These are phyloP conservation scores for Metschnikowia borealis DNA, from an alignment of 805 yeast species.

Conservation along the genomic window DNA sequence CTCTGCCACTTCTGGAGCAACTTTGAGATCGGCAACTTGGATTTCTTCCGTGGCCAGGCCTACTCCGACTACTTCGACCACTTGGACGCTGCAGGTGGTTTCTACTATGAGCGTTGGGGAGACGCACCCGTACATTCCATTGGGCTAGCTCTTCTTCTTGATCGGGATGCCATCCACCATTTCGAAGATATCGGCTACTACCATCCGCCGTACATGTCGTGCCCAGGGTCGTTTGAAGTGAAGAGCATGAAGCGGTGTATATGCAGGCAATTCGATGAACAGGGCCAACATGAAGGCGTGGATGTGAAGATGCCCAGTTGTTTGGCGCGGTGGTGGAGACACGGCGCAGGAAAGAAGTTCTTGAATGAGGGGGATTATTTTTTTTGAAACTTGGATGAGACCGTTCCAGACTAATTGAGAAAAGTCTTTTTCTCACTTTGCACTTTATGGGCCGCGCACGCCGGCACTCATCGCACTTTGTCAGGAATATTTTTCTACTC, in stretches of 20 bases:
- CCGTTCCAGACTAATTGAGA: too few relatives aligned
- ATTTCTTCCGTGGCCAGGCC: slow-evolving; percentile 45
- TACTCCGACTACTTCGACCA: slow-evolving; percentile 44
- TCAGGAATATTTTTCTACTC: slow-evolving; percentile 6
- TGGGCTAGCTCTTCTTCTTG: slow-evolving; percentile 32
- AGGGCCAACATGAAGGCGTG: slow-evolving; percentile 27
- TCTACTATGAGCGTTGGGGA: slow-evolving; percentile 61
- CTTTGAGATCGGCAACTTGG: slow-evolving; percentile 53
- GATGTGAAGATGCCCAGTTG: slow-evolving; percentile 57
- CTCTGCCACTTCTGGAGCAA: slow-evolving; percentile 75
- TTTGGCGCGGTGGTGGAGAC: slow-evolving; percentile 72
- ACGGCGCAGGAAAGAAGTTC: slow-evolving; percentile 57
- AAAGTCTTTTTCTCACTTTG: too few relatives aligned
- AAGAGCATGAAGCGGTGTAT: slow-evolving; percentile 35
- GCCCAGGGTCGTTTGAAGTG: slow-evolving; percentile 35
- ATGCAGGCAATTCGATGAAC: slow-evolving; percentile 21
- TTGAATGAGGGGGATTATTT: slow-evolving; percentile 38
- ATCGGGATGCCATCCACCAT: slow-evolving; percentile 37
- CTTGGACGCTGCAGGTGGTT: slow-evolving; percentile 48
- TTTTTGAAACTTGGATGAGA: not conserved
- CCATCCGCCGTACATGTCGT: slow-evolving; percentile 41
- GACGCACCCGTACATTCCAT: slow-evolving; percentile 48
- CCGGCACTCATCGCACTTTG: slow-evolving; percentile 13
- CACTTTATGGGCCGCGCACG: slow-evolving; percentile 7
- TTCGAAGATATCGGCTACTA: slow-evolving; percentile 44